phyloP scores from a whole-genome alignment of 1,284 basidiomycete species.

The Marasmius oreades region DNA sequence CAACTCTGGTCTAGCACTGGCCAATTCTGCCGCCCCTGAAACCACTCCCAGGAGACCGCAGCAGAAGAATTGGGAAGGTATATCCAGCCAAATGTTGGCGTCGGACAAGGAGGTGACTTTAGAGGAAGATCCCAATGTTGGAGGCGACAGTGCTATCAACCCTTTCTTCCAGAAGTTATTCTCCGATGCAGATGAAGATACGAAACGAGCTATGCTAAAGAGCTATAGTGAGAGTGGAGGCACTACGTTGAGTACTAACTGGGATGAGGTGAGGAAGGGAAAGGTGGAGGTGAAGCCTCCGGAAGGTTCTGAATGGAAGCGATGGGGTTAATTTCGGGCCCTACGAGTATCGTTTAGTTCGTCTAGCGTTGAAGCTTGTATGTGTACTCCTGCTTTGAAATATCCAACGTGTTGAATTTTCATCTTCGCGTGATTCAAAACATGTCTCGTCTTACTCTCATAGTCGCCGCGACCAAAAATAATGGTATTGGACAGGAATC shows the following conservation, averaged over 20 bases:
- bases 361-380: no score
- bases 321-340: slow-evolving; percentile 55
- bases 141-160: slow-evolving; percentile 77
- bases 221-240: slow-evolving; percentile 90
- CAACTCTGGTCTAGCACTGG: slow-evolving; percentile 20
- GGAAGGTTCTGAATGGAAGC: slow-evolving; percentile 76
- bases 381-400: neutral
- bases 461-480: slow-evolving; percentile 86
- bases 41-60: slow-evolving; percentile 33
- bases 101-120: slow-evolving; percentile 59
- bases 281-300: slow-evolving; percentile 77
- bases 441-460: slow-evolving; percentile 74
- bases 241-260: slow-evolving; percentile 91
- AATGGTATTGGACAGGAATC: slow-evolving; percentile 86
- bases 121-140: slow-evolving; percentile 78
- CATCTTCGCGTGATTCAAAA: no score
- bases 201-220: slow-evolving; percentile 92
- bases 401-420: neutral
- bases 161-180: slow-evolving; percentile 84
- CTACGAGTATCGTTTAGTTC: neutral
- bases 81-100: slow-evolving; percentile 64
- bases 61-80: slow-evolving; percentile 84
- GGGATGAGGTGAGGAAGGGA: slow-evolving; percentile 78
- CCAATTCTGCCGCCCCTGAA: slow-evolving; percentile 28
- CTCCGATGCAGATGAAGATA: slow-evolving; percentile 83